Base-by-base conservation (phyloP, 2,329 filamentous ascomycete genomes). In the Diaporthe aspalathi region DNA sequence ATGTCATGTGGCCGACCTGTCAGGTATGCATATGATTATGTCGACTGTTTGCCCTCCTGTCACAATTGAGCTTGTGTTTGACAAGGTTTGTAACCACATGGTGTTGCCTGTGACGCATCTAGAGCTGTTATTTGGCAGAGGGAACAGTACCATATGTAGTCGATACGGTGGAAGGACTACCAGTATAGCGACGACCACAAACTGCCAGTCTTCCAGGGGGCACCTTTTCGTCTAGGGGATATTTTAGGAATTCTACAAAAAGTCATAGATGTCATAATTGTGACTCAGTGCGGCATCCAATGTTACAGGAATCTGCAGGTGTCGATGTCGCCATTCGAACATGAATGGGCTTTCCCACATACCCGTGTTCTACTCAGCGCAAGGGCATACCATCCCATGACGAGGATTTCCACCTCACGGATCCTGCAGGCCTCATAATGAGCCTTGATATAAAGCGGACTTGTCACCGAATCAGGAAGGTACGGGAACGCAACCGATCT, bases 11-110 rank as follows among this genome's bases (percentile, higher is more conserved):
- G 12, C 24, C n/a, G 9, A 27, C 57, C 57, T 63, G 57, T 49
- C 57, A 63, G 57, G 43, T 43, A 7, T 63, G 43, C 43, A 49
- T 63, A 63, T 63, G 12, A 63, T 63, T 63, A 12, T 63, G 27
- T 63, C 29, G 27, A 22, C 27, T 20, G 20, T 1, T 17, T 17
- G 57, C 43, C 57, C 12, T 49, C 8, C 45, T 3, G 27, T 24
- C 32, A 49, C 35, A 27, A 32, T 35, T 63, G 57, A 63, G 57
- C 57, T 63, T 49, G 57, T 49, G 11, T 32, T 12, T 6, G 2
- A 49, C 43, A 63, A 49, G 27, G 43, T 63, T 63, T 32, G 3
- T 2, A 20, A 11, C 43, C 57, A 63, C 24, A 47, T 47, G 27
- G 57, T 47, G 24, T n/a, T n/a, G n/a, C n/a, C 8, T 17, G 27